Base-by-base conservation (phyloP, 2,329 filamentous ascomycete species). In the Onygena corvina region DNA sequence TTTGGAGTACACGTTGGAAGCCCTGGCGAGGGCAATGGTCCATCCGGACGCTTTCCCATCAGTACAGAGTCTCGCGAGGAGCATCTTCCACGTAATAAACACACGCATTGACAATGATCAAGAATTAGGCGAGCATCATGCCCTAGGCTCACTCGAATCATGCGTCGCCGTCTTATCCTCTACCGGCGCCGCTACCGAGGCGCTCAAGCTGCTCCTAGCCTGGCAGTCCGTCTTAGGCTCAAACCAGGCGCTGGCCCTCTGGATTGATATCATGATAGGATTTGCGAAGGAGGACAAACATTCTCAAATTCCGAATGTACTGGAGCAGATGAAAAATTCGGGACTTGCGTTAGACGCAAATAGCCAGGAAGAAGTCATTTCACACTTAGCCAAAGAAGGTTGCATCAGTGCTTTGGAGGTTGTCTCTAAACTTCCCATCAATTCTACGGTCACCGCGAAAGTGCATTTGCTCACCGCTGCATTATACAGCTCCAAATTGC, bases 401-500 rank as follows among this genome's bases (percentile, higher is more conserved):
- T 69, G 79, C 42, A 60, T 83, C 3, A 62, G 71, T n/a, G 75
- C 77, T 53, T 81, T 81, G 2, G 81, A 83, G 59, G 61, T 70
- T 9, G 86, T 87, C 77, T 88, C 84, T 58, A 66, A 74, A 18
- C 70, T 75, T 1, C 67, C 80, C 2, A 58, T 66, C 11, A 61
- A 60, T 50, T 72, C 74, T 1, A 71, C 69, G 9, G 57, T 70
- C 4, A 55, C 62, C 9, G 71, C 77, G 0, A 76, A 79, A 54
- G 64, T 68, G 45, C 72, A 73, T 34, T 64, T 83, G n/a, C 64
- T 86, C 31, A 71, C 71, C 34, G 80, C 82, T 56, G 80, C 79
- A 47, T 71, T 76, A 48, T 73, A 76, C 18, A 80, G 78, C 48
- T 66, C 74, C 20, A 71, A 83, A 48, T 59, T 75, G 38, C 71